Conservation (phyloP, 169 alveolate genomes). For the Theileria annulata region DNA sequence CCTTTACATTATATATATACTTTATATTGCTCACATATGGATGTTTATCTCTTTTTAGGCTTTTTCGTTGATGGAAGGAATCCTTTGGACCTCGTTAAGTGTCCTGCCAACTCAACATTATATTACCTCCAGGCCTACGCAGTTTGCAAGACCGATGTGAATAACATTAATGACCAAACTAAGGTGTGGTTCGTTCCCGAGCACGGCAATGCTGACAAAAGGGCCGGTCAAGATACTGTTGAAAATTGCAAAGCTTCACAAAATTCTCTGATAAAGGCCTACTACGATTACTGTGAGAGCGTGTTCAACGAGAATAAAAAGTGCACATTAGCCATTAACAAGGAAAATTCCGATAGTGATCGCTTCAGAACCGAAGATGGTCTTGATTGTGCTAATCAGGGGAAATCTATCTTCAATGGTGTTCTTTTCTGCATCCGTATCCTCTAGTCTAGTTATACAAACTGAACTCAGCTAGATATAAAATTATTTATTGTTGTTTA, state of each 20-base stretch:
- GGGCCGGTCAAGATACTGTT: background rate
- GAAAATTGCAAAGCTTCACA: background rate
- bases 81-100: slow-evolving; percentile 14
- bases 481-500: background rate
- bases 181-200: slow-evolving; percentile 9
- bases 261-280: slow-evolving; percentile 8
- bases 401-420: slow-evolving; percentile 36
- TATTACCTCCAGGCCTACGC: slow-evolving; percentile 40
- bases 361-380: slow-evolving; percentile 33
- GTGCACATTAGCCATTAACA: slow-evolving; percentile 38
- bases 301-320: slow-evolving; percentile 8
- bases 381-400: slow-evolving; percentile 16
- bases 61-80: slow-evolving; percentile 10
- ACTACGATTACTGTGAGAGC: slow-evolving; percentile 24
- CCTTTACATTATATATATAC: background rate
- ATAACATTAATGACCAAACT: background rate
- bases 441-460: background rate
- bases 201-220: background rate
- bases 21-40: background rate
- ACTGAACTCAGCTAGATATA: background rate
- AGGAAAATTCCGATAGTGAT: slow-evolving; percentile 9
- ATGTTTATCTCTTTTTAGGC: background rate
- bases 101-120: slow-evolving; percentile 26
- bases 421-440: slow-evolving; percentile 45
- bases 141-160: slow-evolving; percentile 26